Conservation (phyloP, 345 rosid genomes). For the Eucalyptus microcorys region DNA sequence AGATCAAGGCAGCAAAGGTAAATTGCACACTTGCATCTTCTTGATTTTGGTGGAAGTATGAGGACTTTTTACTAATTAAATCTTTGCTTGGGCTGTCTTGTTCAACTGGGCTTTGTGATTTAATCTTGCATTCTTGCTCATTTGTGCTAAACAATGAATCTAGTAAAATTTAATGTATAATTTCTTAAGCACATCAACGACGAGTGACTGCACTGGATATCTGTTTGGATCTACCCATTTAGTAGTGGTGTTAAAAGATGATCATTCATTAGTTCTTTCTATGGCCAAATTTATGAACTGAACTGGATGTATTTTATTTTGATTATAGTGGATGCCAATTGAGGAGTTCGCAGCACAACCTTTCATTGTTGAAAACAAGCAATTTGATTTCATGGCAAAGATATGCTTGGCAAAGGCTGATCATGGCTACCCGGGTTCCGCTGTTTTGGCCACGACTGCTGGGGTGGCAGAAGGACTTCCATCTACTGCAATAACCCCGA, state of each 20-base stretch:
- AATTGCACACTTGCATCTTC: background rate
- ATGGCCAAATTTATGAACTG: background rate
- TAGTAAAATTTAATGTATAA: background rate
- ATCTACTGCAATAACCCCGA: slow-evolving; percentile 38
- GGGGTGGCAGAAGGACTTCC: slow-evolving; percentile 27
- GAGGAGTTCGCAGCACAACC: slow-evolving; percentile 54
- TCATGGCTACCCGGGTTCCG: slow-evolving; percentile 33
- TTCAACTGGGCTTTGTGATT: background rate
- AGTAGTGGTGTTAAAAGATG: background rate
- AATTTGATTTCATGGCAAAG: slow-evolving; percentile 32
- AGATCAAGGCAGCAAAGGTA: slow-evolving; percentile 25
- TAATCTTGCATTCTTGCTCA: background rate
- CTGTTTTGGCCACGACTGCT: slow-evolving; percentile 21
- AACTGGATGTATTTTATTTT: background rate
- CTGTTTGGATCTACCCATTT: background rate
- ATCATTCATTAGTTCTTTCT: too few relatives aligned
- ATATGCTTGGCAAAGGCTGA: slow-evolving; percentile 42
- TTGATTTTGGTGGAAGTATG: background rate
- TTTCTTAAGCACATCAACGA: background rate
- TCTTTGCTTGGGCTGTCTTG: background rate
- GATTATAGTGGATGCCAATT: slow-evolving; percentile 62
- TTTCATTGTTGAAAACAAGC: slow-evolving; percentile 17
- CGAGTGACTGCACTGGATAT: background rate
- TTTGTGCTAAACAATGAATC: background rate
- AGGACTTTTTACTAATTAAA: background rate